Percentiles rank a stretch among this genome's conserved stretches.
These are phyloP conservation scores for Arthonia radiata DNA, from an alignment of 495 filamentous ascomycete genomes.

Conservation along the genomic window DNA sequence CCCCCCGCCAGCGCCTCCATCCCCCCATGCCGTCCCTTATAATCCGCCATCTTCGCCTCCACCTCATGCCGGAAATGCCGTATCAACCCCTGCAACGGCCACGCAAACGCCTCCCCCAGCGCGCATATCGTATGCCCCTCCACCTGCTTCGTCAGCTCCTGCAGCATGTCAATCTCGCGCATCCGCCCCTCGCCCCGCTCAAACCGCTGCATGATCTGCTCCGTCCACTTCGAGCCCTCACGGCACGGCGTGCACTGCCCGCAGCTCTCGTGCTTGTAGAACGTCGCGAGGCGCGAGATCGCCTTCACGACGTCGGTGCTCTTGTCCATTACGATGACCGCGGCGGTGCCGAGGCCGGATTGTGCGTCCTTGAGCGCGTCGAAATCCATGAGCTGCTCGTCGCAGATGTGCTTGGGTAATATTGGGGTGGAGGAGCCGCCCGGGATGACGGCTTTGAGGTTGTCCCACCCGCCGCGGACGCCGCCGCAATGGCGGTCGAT, in stretches of 20 bases:
- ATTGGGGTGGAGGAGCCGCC: conserved; percentile 93
- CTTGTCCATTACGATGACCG: conserved; percentile 98
- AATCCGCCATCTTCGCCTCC: conserved; percentile 63
- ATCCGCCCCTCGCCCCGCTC: conserved; percentile 69
- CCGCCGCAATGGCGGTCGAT: conserved; percentile 96
- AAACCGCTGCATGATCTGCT: conserved; percentile 94
- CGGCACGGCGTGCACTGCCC: conserved; percentile 96
- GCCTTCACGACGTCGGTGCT: conserved; percentile 82
- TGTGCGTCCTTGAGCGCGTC: conserved; percentile 95
- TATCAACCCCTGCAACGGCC: conserved; percentile 94
- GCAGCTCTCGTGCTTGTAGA: conserved; percentile 96
- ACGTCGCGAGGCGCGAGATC: conserved; percentile 75
- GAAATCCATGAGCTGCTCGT: conserved; percentile 96
- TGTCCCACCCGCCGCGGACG: conserved; percentile 92
- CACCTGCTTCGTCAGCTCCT: conserved; percentile 97
- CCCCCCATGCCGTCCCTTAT: conserved; percentile 40
- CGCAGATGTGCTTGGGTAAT: conserved; percentile 63
- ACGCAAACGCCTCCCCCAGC: conserved; percentile 91
- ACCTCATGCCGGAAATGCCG: conserved; percentile 91
- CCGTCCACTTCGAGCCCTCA: conserved; percentile 92
- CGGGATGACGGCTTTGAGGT: conserved; percentile 81
- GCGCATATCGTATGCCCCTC: conserved; percentile 98
- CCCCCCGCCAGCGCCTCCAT: conserved; percentile 63
- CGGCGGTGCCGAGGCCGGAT: conserved; percentile 89
- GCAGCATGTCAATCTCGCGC: conserved; percentile 96